Evolutionary conservation across 257 asterid genomes (phyloP).

Genomic region (Voacanga thouarsii): DNA sequence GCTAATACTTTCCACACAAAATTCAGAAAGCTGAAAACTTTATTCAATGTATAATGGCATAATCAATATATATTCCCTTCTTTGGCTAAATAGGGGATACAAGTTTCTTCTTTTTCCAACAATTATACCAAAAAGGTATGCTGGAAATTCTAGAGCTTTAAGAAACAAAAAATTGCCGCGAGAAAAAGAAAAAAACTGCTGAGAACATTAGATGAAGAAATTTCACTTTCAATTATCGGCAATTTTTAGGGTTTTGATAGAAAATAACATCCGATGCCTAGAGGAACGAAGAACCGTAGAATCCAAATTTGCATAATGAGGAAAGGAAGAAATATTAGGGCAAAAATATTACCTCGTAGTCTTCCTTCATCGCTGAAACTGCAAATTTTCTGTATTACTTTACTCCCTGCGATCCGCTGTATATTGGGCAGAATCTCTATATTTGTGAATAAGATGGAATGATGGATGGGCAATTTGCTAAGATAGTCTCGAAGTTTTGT

Average conservation of each 20-base stretch:
- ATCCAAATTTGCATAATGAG: not conserved
- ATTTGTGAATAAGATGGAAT: not conserved
- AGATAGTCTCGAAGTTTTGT: no score
- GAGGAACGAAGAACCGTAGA: not conserved
- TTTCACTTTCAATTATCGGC: not conserved
- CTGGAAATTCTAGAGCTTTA: not conserved
- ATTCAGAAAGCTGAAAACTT: not conserved
- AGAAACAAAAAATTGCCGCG: not conserved
- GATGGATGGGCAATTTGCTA: no score
- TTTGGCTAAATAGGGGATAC: not conserved
- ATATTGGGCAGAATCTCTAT: not conserved
- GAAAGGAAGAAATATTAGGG: not conserved
- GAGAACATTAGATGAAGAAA: not conserved
- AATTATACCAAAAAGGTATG: not conserved
- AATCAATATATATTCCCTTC: not conserved
- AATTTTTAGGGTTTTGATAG: not conserved
- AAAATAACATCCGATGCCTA: not conserved
- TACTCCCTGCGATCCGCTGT: not conserved
- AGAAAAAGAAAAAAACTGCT: not conserved
- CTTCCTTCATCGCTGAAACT: conserved; percentile 31
- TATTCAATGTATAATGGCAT: not conserved
- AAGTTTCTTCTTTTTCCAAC: not conserved
- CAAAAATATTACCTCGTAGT: conserved; percentile 26
- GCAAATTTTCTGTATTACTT: not conserved
- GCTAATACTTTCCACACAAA: not conserved